Evolutionary conservation across 2,329 filamentous ascomycete species (phyloP).

Genomic region (Cytospora schulzeri): DNA sequence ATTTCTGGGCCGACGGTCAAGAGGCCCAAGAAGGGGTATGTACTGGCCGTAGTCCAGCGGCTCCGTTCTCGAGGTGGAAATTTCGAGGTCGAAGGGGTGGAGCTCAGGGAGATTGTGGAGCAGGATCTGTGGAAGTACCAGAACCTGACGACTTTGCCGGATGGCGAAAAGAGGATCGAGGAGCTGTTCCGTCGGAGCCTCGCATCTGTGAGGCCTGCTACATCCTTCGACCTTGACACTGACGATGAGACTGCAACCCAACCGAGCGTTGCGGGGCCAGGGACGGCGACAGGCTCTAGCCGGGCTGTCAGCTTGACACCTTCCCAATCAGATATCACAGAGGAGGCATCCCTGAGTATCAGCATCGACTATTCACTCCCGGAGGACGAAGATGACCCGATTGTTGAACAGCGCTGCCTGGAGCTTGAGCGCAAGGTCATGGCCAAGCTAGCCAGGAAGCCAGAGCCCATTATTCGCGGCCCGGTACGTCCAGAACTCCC

Average conservation of each 20-base stretch:
- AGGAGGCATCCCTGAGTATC: background rate
- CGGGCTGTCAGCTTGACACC: background rate
- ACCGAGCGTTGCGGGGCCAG: background rate
- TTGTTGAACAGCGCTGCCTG: background rate
- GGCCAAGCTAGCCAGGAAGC: conserved; percentile 8
- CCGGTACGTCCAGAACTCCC: conserved; percentile 6
- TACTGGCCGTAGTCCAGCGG: conserved; percentile 15
- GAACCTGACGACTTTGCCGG: conserved; percentile 13
- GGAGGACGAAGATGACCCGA: conserved; percentile 22
- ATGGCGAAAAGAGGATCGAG: background rate
- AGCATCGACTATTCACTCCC: background rate
- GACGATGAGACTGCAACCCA: background rate
- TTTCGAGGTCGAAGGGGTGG: background rate
- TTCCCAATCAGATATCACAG: background rate
- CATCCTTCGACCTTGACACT: background rate
- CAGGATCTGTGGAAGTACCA: conserved; percentile 19
- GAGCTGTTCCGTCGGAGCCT: conserved; percentile 10
- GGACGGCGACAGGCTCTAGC: background rate
- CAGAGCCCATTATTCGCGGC: background rate
- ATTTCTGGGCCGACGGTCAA: conserved; percentile 18
- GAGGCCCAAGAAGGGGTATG: conserved; percentile 14
- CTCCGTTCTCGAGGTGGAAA: background rate
- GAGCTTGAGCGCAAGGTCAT: conserved; percentile 13
- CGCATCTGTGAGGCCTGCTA: background rate
- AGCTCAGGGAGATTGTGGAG: conserved; percentile 17